These are phyloP conservation scores for Hemileia vastatrix DNA, from an alignment of 1,284 basidiomycete genomes.

Conservation along the genomic window DNA sequence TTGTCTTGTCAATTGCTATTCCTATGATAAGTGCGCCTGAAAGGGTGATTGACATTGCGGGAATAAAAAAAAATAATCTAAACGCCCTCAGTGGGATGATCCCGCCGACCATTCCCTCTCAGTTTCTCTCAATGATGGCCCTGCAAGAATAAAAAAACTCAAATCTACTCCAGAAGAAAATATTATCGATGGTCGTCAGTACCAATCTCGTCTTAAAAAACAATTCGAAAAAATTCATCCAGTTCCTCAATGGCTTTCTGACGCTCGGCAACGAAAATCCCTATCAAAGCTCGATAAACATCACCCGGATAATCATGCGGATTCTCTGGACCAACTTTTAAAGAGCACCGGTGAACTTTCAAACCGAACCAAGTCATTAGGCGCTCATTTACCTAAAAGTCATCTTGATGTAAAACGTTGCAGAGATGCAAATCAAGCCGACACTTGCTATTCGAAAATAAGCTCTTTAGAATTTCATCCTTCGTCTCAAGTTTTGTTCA, in stretches of 20 bases:
- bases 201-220: conserved; percentile 69
- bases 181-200: conserved; percentile 65
- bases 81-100: too few species aligned
- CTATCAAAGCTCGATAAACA: conserved; percentile 40
- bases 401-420: conserved; percentile 71
- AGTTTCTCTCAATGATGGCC: too few species aligned
- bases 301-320: conserved; percentile 43
- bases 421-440: conserved; percentile 76
- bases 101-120: too few species aligned
- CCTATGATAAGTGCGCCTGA: too few species aligned
- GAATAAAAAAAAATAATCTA: too few species aligned
- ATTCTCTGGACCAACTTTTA: conserved; percentile 50
- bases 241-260: conserved; percentile 73
- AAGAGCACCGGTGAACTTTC: conserved; percentile 48
- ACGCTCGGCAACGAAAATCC: conserved; percentile 51
- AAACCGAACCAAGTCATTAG: conserved; percentile 45
- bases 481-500: conserved; percentile 70
- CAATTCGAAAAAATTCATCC: conserved; percentile 82
- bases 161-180: too few species aligned
- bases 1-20: too few species aligned
- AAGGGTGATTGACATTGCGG: too few species aligned
- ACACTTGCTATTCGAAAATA: conserved; percentile 59
- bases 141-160: too few species aligned
- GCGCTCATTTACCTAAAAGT: conserved; percentile 53
- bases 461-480: conserved; percentile 70